Evolutionary conservation across 441 rosid genomes (phyloP).

Genomic region (Manihot esculenta): DNA sequence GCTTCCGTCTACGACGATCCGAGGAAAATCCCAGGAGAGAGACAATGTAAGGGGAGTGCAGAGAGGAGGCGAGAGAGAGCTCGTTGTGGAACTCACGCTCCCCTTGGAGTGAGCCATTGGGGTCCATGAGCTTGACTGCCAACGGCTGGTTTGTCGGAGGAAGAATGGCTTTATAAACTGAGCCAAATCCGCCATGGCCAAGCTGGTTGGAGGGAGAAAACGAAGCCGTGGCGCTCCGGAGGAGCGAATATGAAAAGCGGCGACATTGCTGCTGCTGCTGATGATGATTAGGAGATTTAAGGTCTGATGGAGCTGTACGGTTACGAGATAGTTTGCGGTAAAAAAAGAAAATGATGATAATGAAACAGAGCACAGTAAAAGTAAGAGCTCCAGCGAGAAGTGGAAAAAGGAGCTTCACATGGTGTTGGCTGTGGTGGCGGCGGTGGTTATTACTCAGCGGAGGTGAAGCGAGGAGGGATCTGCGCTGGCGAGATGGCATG

Average conservation of each 20-base stretch:
- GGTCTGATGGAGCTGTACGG: conserved; percentile 67
- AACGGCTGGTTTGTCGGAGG: conserved; percentile 39
- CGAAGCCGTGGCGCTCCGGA: conserved; percentile 69
- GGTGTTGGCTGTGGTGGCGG: conserved; percentile 29
- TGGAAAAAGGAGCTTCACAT: conserved; percentile 31
- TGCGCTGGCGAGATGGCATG: conserved; percentile 57
- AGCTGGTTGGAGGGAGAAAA: conserved; percentile 65
- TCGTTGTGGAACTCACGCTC: conserved; percentile 89
- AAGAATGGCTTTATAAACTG: conserved; percentile 67
- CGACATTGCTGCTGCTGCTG: conserved; percentile 40
- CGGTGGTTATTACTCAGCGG: conserved; percentile 10
- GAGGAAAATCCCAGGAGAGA: conserved; percentile 73
- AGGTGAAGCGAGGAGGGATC: conserved; percentile 29
- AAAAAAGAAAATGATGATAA: conserved; percentile 46
- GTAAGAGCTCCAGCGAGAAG: conserved; percentile 42
- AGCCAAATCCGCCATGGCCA: conserved; percentile 86
- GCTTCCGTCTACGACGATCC: conserved; percentile 51
- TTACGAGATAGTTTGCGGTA: conserved; percentile 56
- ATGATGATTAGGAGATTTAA: conserved; percentile 32
- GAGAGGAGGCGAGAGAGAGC: conserved; percentile 55
- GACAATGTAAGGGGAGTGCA: conserved; percentile 60
- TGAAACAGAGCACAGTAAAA: conserved; percentile 35
- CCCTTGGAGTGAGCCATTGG: conserved; percentile 54
- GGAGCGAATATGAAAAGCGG: conserved; percentile 68
- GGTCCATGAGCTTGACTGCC: conserved; percentile 74